phyloP scores from a whole-genome alignment of 2,329 filamentous ascomycete species.

The Pyrenophora tritici-repentis region DNA sequence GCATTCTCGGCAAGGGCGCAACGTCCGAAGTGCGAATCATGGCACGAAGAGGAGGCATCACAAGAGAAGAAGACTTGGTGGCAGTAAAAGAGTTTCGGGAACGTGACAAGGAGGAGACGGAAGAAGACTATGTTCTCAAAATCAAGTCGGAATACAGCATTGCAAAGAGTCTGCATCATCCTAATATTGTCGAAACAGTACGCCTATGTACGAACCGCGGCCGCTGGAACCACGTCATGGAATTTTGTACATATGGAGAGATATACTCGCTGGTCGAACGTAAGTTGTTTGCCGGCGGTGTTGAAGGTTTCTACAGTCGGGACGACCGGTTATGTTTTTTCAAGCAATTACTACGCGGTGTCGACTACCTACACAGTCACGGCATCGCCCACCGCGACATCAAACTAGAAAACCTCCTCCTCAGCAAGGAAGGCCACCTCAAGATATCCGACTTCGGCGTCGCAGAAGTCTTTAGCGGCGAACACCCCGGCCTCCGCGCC shows the following conservation, averaged over 20 bases:
- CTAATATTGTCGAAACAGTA: constrained; percentile 83
- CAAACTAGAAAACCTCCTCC: constrained; percentile 84
- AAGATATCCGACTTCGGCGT: constrained; percentile 94
- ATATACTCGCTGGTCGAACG: constrained; percentile 74
- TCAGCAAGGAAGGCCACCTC: constrained; percentile 77
- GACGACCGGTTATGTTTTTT: constrained; percentile 82
- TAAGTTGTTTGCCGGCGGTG: constrained; percentile 54
- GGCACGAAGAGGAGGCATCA: constrained; percentile 66
- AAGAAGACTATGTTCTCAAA: constrained; percentile 80
- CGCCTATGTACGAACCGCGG: constrained; percentile 73
- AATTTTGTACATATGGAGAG: constrained; percentile 84
- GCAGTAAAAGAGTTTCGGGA: constrained; percentile 88
- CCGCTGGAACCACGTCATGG: constrained; percentile 91
- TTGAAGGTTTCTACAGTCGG: constrained; percentile 61
- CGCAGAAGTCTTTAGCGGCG: constrained; percentile 81
- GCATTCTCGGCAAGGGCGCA: constrained; percentile 78
- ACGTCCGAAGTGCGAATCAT: constrained; percentile 84
- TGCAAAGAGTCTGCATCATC: constrained; percentile 81
- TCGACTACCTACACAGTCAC: constrained; percentile 79
- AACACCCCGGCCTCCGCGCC: constrained; percentile 76
- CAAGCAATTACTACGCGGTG: constrained; percentile 83
- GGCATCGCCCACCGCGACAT: constrained; percentile 91
- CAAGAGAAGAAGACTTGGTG: constrained; percentile 67
- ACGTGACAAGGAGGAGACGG: constrained; percentile 70
- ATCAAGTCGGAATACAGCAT: constrained; percentile 91